phyloP scores from a whole-genome alignment of 2,329 filamentous ascomycete genomes.

The Colletotrichum sp. region DNA sequence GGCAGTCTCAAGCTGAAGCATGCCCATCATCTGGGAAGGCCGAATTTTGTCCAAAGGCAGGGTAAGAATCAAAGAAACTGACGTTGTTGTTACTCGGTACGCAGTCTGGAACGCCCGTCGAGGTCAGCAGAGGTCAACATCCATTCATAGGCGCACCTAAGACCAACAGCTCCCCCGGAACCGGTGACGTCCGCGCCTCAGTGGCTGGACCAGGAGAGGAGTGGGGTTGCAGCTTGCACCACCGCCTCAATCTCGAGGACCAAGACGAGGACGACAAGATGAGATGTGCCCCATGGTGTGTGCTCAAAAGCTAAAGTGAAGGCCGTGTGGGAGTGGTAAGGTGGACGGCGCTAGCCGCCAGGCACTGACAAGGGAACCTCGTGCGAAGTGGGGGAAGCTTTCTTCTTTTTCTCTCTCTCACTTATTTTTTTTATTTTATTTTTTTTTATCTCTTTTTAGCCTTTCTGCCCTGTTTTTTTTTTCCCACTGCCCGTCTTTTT shows the following conservation, averaged over 20 bases:
- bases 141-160: neutral
- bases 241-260: neutral
- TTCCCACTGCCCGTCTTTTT: neutral
- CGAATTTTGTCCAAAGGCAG: neutral
- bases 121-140: neutral
- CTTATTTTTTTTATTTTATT: neutral
- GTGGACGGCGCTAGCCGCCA: neutral
- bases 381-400: constrained; percentile 5
- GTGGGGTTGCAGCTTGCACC: neutral
- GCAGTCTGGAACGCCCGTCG: neutral
- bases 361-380: constrained; percentile 17
- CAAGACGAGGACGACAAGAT: neutral
- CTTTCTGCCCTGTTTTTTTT: neutral
- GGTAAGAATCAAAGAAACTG: neutral
- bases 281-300: neutral
- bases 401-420: neutral
- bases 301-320: neutral
- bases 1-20: neutral
- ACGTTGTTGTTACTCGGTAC: neutral
- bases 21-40: neutral
- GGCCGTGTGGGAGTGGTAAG: neutral
- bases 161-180: neutral
- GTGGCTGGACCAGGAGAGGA: neutral
- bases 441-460: neutral
- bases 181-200: constrained; percentile 1